Evolutionary conservation across 1,139 yeast species (phyloP).

Genomic region (Magnusiomyces suaveolens): DNA sequence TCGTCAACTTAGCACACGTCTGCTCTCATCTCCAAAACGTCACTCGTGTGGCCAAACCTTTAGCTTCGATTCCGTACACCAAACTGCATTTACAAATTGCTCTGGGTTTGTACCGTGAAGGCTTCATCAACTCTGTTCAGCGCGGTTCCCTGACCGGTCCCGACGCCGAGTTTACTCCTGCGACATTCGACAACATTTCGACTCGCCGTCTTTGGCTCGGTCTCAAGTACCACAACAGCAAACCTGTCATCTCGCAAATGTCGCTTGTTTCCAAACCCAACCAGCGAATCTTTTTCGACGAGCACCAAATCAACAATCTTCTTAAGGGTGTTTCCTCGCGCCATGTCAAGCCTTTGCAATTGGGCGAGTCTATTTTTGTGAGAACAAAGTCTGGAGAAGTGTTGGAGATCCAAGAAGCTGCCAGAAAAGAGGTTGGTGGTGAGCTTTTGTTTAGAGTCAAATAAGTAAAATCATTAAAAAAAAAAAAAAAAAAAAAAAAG

Average conservation of each 20-base stretch:
- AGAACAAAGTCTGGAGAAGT: slow-evolving; percentile 41
- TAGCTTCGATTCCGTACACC: slow-evolving; percentile 78
- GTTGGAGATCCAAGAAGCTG: slow-evolving; percentile 76
- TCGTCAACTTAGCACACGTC: slow-evolving; percentile 71
- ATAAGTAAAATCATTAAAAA: slow-evolving; percentile 23
- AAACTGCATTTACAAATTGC: slow-evolving; percentile 77
- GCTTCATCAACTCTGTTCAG: slow-evolving; percentile 75
- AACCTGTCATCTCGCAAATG: slow-evolving; percentile 65
- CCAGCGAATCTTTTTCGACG: slow-evolving; percentile 54
- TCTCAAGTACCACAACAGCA: slow-evolving; percentile 72
- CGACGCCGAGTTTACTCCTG: slow-evolving; percentile 61
- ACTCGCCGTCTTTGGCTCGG: slow-evolving; percentile 88
- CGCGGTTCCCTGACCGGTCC: slow-evolving; percentile 91
- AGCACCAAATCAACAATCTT: slow-evolving; percentile 57
- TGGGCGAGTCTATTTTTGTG: slow-evolving; percentile 81
- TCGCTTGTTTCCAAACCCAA: slow-evolving; percentile 79
- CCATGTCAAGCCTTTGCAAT: slow-evolving; percentile 69
- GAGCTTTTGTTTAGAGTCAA: slow-evolving; percentile 74
- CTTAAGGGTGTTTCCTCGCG: slow-evolving; percentile 72
- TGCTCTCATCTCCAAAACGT: slow-evolving; percentile 90
- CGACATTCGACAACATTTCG: slow-evolving; percentile 79
- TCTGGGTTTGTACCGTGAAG: slow-evolving; percentile 78
- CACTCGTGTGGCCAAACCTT: slow-evolving; percentile 59
- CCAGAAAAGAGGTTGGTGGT: slow-evolving; percentile 61
- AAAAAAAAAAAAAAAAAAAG: background rate